Evolutionary conservation across 768 basidiomycete genomes (phyloP).

Genomic region (Pilatotrama ljubarskyi): DNA sequence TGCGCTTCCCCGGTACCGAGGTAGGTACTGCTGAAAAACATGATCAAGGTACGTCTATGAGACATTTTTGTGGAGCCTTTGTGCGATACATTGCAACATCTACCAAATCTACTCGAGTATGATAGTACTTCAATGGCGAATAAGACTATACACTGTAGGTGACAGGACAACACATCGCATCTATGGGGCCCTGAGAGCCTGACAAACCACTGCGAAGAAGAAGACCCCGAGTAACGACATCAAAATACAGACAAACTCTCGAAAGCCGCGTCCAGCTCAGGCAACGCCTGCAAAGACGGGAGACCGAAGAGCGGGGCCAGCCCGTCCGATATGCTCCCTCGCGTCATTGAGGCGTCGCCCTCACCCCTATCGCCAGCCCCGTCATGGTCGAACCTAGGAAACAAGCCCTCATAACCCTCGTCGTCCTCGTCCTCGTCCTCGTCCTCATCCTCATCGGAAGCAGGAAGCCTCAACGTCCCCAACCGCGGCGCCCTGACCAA

Average conservation of each 20-base stretch:
- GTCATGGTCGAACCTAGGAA: background rate
- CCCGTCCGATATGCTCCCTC: background rate
- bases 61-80: no score
- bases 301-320: slow-evolving; percentile 4
- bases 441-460: background rate
- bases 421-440: background rate
- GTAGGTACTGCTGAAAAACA: no score
- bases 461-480: background rate
- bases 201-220: background rate
- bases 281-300: background rate
- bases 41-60: no score
- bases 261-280: slow-evolving; percentile 9
- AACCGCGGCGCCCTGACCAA: background rate
- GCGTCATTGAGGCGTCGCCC: background rate
- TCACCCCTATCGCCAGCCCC: no score
- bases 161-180: no score
- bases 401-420: background rate
- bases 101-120: no score
- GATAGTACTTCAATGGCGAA: no score
- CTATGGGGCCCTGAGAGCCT: no score
- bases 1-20: no score
- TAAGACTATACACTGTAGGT: no score
- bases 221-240: background rate
- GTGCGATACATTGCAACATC: no score
- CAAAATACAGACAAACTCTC: slow-evolving; percentile 5